A percentile compares a stretch with the other conserved stretches of the same genome.
These are phyloP conservation scores for Claviceps africana DNA, from an alignment of 2,329 filamentous ascomycete species.

Conservation along the genomic window DNA sequence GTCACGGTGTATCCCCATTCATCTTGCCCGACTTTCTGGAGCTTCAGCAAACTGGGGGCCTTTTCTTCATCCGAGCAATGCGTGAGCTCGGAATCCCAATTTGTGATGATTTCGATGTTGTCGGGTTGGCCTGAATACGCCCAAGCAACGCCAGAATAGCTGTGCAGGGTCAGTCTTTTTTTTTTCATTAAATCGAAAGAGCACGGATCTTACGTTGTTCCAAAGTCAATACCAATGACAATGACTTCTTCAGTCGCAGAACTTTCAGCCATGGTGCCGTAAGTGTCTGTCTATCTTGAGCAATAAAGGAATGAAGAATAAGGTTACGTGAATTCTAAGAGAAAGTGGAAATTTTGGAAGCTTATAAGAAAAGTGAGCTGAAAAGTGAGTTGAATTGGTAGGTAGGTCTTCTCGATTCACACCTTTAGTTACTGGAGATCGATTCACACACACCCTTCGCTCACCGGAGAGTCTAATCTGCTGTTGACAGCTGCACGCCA, in stretches of 20 bases:
- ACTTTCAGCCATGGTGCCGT: background rate
- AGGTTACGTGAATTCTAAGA: background rate
- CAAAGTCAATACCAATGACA: constrained; percentile 31
- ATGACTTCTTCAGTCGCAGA: constrained; percentile 9
- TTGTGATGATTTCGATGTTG: constrained; percentile 17
- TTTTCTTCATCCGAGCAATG: constrained; percentile 19
- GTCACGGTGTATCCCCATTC: constrained; percentile 22
- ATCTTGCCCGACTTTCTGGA: fast-evolving
- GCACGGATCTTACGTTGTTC: constrained; percentile 25
- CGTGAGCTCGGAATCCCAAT: constrained; percentile 13
- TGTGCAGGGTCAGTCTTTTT: constrained; percentile 3
- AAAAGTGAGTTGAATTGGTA: background rate
- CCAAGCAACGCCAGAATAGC: constrained; percentile 28
- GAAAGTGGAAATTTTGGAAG: background rate
- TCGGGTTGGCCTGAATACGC: constrained; percentile 16
- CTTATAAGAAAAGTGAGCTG: background rate
- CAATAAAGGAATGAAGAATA: background rate
- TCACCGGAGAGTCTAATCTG: background rate
- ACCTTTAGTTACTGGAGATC: background rate
- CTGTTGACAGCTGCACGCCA: background rate
- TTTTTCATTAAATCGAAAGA: background rate
- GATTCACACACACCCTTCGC: no score
- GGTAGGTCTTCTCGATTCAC: background rate
- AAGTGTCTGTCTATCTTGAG: background rate
- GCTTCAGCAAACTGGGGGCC: constrained; percentile 15